Percentiles rank a stretch among this genome's conserved stretches.
Conservation (phyloP, 2,329 filamentous ascomycete species). For the Alternaria dauci region DNA sequence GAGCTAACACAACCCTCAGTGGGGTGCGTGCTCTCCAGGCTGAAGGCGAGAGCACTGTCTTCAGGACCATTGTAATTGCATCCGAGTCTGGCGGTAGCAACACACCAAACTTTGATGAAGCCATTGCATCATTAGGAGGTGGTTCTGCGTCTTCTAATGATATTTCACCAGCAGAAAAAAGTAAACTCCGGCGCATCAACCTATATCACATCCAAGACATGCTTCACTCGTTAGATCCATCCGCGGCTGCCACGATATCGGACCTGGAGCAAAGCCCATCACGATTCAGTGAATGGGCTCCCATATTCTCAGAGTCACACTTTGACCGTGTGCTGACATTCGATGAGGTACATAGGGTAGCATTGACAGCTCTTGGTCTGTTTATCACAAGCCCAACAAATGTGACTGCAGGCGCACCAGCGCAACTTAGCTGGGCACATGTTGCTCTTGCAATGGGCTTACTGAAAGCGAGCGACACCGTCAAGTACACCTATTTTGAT, state of each 20-base stretch:
- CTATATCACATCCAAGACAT: conserved; percentile 71
- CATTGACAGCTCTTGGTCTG: conserved; percentile 61
- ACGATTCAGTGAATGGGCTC: conserved; percentile 27
- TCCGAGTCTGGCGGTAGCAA: conserved; percentile 23
- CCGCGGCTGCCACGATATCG: conserved; percentile 33
- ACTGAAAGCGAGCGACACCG: conserved; percentile 56
- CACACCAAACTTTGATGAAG: conserved; percentile 25
- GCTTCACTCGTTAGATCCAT: conserved; percentile 59
- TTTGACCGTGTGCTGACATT: conserved; percentile 64
- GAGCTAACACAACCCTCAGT: conserved; percentile 25
- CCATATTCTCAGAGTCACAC: conserved; percentile 43
- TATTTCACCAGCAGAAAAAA: conserved; percentile 25
- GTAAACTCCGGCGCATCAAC: conserved; percentile 62
- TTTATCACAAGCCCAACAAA: conserved; percentile 31
- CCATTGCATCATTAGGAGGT: conserved; percentile 15
- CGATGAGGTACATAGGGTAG: conserved; percentile 68
- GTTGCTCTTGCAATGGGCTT: conserved; percentile 54
- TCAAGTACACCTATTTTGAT: conserved; percentile 54
- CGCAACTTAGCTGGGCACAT: conserved; percentile 51
- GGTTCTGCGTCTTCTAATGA: conserved; percentile 14
- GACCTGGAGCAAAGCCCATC: conserved; percentile 30
- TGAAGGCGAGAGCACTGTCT: conserved; percentile 43
- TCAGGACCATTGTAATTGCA: conserved; percentile 48
- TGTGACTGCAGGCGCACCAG: conserved; percentile 4
- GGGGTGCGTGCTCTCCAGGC: conserved; percentile 58